Base-by-base conservation (phyloP, 805 yeast genomes). In the Kodamaea restingae region DNA sequence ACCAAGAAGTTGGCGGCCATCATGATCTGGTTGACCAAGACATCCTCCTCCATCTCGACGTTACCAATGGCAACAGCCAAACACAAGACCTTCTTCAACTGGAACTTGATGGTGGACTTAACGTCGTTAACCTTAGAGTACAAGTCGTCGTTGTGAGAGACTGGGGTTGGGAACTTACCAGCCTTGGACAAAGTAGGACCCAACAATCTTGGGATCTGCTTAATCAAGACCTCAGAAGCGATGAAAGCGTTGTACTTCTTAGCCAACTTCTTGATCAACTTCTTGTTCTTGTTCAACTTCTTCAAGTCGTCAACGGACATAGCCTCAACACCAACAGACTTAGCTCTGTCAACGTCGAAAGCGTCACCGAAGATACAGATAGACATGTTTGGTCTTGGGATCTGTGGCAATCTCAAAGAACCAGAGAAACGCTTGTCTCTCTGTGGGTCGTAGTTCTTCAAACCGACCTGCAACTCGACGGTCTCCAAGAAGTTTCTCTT, bases 351-450 rank as follows among this genome's bases (percentile, higher is more conserved):
- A 61, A 88, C 95, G 76, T 93, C 99, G 70, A 91, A 93, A 71
- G 98, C 98, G 75, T 93, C 98, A 85, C 98, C 99, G 65, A 93
- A 93, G 71, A 93, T 88, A 79, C 98, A 93, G 80, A 93, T 75
- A 76, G 98, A 86, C 98, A 93, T 88, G 96, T 93, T 93, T 78
- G 99, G 99, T 83, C 99, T 95, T 80, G 98, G 98, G 58, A 95
- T 96, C 69, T 81, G 83, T 69, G 99, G 99, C 63, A 93, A 81
- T 78, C 83, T 93, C 78, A 93, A 83, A 69, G 98, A 68, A 79
- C 99, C 99, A 71, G 98, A 91, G 97, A 93, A 93, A 88, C 99
- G 98, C 90, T 93, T 93, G 78, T 93, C 99, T 87, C 98, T 90
- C 81, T 93, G 98, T 70, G 99, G 98, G 74, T 93, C 99, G 78